phyloP scores from a whole-genome alignment of 208 protist genomes.

The Crithidia fasciculata region DNA sequence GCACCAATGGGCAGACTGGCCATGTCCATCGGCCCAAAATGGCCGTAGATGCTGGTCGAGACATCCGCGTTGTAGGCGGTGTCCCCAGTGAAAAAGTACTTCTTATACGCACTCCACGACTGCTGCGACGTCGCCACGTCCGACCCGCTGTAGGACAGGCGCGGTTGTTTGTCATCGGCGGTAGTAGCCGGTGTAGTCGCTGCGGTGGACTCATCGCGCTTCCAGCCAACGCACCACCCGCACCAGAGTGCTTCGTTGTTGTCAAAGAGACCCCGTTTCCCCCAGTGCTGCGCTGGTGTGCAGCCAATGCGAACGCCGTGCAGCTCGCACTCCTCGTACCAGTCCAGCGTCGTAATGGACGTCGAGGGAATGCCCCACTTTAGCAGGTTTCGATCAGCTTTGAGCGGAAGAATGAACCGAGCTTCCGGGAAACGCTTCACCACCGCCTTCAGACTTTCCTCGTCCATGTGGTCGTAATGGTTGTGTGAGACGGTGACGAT shows the following conservation, averaged over 20 bases:
- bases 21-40: constrained; percentile 61
- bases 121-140: neutral
- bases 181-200: neutral
- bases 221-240: constrained; percentile 66
- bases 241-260: constrained; percentile 73
- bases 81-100: constrained; percentile 70
- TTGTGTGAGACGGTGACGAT: constrained; percentile 85
- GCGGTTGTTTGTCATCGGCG: neutral
- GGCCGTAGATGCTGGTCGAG: constrained; percentile 55
- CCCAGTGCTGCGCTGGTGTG: constrained; percentile 76
- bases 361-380: constrained; percentile 41
- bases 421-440: constrained; percentile 41
- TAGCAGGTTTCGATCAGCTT: constrained; percentile 47
- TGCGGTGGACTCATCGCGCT: neutral
- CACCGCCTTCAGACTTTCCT: constrained; percentile 40
- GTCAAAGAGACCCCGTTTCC: constrained; percentile 42
- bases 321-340: constrained; percentile 50
- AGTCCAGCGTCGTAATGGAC: constrained; percentile 53
- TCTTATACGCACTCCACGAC: constrained; percentile 42
- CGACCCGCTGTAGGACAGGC: neutral
- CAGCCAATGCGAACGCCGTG: constrained; percentile 49
- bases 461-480: constrained; percentile 91
- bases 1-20: constrained; percentile 88
- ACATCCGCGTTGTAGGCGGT: constrained; percentile 55
- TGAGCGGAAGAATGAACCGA: constrained; percentile 64